phyloP scores from a whole-genome alignment of 208 protist genomes.

The Vickermania ingenoplastis region DNA sequence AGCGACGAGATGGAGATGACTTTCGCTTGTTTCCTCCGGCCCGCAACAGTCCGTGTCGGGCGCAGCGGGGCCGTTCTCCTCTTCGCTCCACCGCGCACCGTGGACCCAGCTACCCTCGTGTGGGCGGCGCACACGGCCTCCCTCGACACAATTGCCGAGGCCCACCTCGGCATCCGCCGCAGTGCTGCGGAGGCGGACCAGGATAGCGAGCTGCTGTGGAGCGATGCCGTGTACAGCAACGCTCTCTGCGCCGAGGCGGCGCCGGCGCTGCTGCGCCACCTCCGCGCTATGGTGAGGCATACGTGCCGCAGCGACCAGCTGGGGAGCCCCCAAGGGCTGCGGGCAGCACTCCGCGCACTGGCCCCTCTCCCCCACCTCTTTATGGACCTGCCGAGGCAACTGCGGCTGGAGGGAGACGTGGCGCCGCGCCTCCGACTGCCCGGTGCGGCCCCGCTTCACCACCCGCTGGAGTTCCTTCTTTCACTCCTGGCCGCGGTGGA shows the following conservation, averaged over 20 bases:
- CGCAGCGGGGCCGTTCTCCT: not conserved
- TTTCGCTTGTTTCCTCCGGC: not conserved
- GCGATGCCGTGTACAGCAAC: not conserved
- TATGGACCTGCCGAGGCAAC: constrained; percentile 4
- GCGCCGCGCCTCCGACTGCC: not conserved
- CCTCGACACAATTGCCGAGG: not conserved
- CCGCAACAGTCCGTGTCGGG: too few species aligned
- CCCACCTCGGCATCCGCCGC: not conserved
- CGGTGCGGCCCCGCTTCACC: constrained; percentile 1
- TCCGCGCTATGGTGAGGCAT: not conserved
- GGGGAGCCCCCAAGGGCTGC: not conserved
- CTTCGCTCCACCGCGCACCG: not conserved
- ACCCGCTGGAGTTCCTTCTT: constrained; percentile 42
- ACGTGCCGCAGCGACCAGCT: not conserved
- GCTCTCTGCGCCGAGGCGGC: not conserved
- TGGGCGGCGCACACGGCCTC: not conserved
- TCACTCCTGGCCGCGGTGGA: constrained; percentile 7
- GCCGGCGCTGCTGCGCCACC: not conserved
- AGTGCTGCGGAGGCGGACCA: too few species aligned
- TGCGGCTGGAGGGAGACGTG: not conserved
- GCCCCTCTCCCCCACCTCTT: constrained; percentile 6
- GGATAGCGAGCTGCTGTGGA: not conserved
- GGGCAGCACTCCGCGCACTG: not conserved
- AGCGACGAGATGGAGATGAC: not conserved
- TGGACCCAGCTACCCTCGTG: not conserved